Evolutionary conservation across 495 filamentous ascomycete genomes (phyloP).

Genomic region (Talaromyces proteolyticus): DNA sequence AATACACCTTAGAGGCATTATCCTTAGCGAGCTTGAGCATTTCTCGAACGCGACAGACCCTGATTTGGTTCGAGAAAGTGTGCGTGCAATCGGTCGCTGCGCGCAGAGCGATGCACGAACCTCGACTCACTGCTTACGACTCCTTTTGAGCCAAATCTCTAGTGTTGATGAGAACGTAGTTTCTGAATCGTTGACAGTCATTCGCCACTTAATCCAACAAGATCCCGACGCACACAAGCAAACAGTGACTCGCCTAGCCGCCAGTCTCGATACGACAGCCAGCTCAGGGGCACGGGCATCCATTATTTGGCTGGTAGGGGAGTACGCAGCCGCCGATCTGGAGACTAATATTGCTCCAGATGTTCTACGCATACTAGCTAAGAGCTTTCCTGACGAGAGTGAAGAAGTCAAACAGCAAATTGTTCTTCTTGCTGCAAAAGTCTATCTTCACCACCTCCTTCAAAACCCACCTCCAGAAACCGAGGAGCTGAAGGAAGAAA

Average conservation of each 20-base stretch:
- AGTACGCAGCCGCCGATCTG: conserved; percentile 74
- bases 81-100: conserved; percentile 88
- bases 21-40: conserved; percentile 88
- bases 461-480: conserved; percentile 41
- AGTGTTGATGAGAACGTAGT: conserved; percentile 80
- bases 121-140: conserved; percentile 67
- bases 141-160: conserved; percentile 79
- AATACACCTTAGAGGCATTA: conserved; percentile 69
- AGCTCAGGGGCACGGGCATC: conserved; percentile 82
- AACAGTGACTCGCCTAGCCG: conserved; percentile 88
- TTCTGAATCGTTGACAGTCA: conserved; percentile 85
- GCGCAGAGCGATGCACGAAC: conserved; percentile 69
- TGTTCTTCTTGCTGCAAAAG: conserved; percentile 85
- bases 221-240: conserved; percentile 67
- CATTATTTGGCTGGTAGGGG: conserved; percentile 96
- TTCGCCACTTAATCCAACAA: conserved; percentile 92
- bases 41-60: conserved; percentile 75
- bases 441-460: conserved; percentile 78
- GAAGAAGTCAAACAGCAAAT: conserved; percentile 88
- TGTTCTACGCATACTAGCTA: conserved; percentile 82
- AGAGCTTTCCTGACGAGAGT: conserved; percentile 75
- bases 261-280: conserved; percentile 78
- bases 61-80: conserved; percentile 76
- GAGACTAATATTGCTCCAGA: conserved; percentile 88
- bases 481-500: conserved; percentile 12